phyloP scores from a whole-genome alignment of 2,329 filamentous ascomycete genomes.

The Scytalidium lignicola region DNA sequence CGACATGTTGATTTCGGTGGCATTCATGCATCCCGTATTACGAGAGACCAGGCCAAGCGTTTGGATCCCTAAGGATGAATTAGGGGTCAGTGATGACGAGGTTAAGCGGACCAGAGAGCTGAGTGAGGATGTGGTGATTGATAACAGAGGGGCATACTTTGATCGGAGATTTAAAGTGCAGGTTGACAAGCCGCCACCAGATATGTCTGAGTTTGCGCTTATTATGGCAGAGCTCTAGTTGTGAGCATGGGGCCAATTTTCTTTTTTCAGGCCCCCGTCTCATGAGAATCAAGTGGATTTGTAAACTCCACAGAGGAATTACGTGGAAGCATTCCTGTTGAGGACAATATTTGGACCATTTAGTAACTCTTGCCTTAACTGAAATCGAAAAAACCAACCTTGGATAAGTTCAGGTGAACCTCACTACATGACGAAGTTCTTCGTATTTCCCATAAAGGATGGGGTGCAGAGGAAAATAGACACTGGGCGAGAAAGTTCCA shows the following conservation, averaged over 20 bases:
- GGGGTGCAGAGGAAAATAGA: too few species aligned
- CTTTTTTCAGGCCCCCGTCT: too few species aligned
- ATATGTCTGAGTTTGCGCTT: conserved; percentile 25
- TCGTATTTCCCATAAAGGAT: too few species aligned
- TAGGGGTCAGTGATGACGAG: conserved; percentile 88
- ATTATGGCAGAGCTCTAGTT: conserved; percentile 22
- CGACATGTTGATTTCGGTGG: conserved; percentile 74
- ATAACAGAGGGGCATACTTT: conserved; percentile 82
- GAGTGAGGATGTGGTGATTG: conserved; percentile 67
- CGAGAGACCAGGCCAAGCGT: conserved; percentile 78
- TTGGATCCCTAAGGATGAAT: conserved; percentile 85
- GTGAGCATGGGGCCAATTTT: neutral
- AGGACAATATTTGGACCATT: too few species aligned
- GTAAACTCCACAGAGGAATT: too few species aligned
- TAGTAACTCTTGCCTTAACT: too few species aligned
- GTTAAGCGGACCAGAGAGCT: conserved; percentile 67
- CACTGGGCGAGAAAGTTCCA: too few species aligned
- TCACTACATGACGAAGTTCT: too few species aligned
- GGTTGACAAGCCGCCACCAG: conserved; percentile 26
- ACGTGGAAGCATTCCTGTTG: too few species aligned
- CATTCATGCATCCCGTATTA: conserved; percentile 84
- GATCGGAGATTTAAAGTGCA: conserved; percentile 60
- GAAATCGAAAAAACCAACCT: too few species aligned
- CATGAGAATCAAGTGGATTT: too few species aligned
- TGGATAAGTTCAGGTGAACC: too few species aligned